Evolutionary conservation across 352 stramenopile species (phyloP).

Genomic region (Globisporangium iwayamae): DNA sequence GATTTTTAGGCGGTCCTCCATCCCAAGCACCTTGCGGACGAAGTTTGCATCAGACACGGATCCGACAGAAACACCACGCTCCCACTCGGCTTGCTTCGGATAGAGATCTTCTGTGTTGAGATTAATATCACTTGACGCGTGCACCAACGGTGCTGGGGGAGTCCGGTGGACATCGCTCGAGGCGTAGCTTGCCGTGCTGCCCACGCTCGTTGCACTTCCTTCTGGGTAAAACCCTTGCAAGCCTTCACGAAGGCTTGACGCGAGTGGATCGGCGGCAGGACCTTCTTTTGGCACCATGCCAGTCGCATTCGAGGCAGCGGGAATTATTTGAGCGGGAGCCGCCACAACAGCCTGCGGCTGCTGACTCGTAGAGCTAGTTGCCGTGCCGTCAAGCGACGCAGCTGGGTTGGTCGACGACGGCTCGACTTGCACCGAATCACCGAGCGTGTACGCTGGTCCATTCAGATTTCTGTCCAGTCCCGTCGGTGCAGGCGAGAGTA

Average conservation of each 20-base stretch:
- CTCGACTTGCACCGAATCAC: conserved; percentile 15
- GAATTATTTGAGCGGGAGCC: neutral
- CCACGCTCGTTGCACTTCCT: conserved; percentile 15
- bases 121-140: conserved; percentile 44
- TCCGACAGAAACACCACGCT: conserved; percentile 59
- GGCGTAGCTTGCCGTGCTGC: conserved; percentile 23
- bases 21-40: conserved; percentile 55
- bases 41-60: conserved; percentile 50
- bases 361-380: neutral
- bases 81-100: conserved; percentile 39
- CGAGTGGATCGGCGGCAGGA: neutral
- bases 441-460: conserved; percentile 12
- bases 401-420: conserved; percentile 7
- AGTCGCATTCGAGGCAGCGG: conserved; percentile 5
- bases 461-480: conserved; percentile 2
- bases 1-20: conserved; percentile 66
- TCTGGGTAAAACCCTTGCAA: conserved; percentile 8
- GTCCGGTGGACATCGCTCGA: conserved; percentile 32
- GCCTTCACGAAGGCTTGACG: conserved; percentile 1
- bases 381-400: neutral
- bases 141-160: conserved; percentile 20
- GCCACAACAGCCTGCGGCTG: neutral
- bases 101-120: conserved; percentile 36
- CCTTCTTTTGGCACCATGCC: conserved; percentile 4
- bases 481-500: conserved; percentile 13